These are phyloP conservation scores for Trametes meyenii DNA, from an alignment of 768 basidiomycete genomes.

Conservation along the genomic window DNA sequence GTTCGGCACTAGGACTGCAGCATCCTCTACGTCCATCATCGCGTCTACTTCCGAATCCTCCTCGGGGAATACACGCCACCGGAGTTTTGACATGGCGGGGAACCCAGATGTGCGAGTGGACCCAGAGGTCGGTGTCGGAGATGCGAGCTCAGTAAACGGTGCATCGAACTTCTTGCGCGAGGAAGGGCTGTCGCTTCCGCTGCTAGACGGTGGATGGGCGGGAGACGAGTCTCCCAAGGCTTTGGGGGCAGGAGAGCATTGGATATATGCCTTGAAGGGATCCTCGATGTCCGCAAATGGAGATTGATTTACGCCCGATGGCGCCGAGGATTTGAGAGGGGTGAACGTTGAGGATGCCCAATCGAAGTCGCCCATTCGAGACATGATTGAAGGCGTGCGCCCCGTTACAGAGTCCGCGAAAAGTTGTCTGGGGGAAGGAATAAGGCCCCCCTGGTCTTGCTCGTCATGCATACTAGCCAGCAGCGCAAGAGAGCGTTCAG, in stretches of 20 bases:
- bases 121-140: background rate
- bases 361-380: constrained; percentile 10
- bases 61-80: constrained; percentile 4
- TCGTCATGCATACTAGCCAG: constrained; percentile 15
- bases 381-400: constrained; percentile 13
- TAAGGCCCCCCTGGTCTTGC: constrained; percentile 13
- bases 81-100: background rate
- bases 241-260: constrained; percentile 7
- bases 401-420: constrained; percentile 25
- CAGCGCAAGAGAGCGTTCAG: constrained; percentile 8
- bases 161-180: background rate
- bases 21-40: background rate
- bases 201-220: constrained; percentile 12
- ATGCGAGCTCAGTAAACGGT: background rate
- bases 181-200: background rate
- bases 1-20: background rate
- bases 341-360: background rate
- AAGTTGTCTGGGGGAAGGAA: constrained; percentile 24
- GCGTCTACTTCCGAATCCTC: constrained; percentile 2
- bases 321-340: background rate
- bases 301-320: background rate
- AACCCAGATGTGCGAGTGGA: background rate
- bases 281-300: constrained; percentile 4
- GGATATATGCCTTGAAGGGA: constrained; percentile 11
- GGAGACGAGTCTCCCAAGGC: constrained; percentile 1